Evolutionary conservation across 2,329 filamentous ascomycete genomes (phyloP).

Genomic region (Tolypocladium inflatum): DNA sequence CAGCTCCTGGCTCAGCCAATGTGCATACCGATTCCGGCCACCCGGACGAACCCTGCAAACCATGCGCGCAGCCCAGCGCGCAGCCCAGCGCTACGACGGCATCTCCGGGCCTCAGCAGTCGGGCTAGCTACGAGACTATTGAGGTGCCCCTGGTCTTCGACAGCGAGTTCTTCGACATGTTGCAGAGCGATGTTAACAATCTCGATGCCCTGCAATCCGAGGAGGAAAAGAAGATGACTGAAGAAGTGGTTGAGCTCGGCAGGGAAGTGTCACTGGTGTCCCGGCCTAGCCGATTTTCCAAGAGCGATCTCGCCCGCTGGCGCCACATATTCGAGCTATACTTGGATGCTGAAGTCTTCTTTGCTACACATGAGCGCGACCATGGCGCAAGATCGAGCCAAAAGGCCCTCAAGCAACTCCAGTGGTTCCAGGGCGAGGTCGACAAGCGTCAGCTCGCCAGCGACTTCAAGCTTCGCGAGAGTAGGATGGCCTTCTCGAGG

Average conservation of each 20-base stretch:
- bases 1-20: not conserved
- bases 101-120: not conserved
- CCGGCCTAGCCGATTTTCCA: slow-evolving; percentile 51
- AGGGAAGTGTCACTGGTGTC: slow-evolving; percentile 54
- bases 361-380: slow-evolving; percentile 64
- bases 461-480: slow-evolving; percentile 57
- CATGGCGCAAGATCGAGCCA: slow-evolving; percentile 57
- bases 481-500: slow-evolving; percentile 51
- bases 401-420: slow-evolving; percentile 57
- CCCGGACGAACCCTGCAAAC: not conserved
- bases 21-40: slow-evolving; percentile 3
- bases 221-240: slow-evolving; percentile 55
- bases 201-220: slow-evolving; percentile 58
- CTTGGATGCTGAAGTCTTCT: slow-evolving; percentile 71
- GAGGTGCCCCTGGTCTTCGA: slow-evolving; percentile 72
- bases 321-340: slow-evolving; percentile 76
- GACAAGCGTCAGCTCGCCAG: slow-evolving; percentile 47
- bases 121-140: slow-evolving; percentile 30
- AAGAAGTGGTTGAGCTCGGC: slow-evolving; percentile 55
- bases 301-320: slow-evolving; percentile 65
- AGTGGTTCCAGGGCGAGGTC: slow-evolving; percentile 64
- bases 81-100: not conserved
- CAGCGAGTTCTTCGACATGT: slow-evolving; percentile 67
- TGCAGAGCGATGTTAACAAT: slow-evolving; percentile 61
- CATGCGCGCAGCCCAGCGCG: not conserved